phyloP scores from a whole-genome alignment of 2,329 filamentous ascomycete species.

The Xylariaceae sp. region DNA sequence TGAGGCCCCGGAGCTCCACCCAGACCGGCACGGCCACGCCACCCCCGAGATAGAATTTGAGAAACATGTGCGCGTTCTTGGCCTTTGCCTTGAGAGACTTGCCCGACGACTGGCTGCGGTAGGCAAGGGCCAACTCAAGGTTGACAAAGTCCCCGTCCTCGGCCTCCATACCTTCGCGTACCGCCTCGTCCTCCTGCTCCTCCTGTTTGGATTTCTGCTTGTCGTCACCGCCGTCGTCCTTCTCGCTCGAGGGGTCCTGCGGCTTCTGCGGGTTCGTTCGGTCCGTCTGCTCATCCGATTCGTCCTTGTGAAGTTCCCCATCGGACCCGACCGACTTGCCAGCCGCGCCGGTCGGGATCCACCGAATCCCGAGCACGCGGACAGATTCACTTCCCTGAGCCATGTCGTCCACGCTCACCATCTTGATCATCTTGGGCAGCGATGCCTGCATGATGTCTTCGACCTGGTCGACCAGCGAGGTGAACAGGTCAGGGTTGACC shows the following conservation, averaged over 20 bases:
- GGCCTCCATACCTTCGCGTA: constrained; percentile 58
- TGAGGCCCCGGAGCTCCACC: constrained; percentile 65
- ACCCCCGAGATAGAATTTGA: constrained; percentile 61
- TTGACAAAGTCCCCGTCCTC: constrained; percentile 76
- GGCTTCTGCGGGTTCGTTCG: constrained; percentile 34
- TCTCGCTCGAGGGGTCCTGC: constrained; percentile 23
- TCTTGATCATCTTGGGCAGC: constrained; percentile 59
- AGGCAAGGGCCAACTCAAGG: constrained; percentile 67
- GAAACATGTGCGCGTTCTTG: constrained; percentile 64
- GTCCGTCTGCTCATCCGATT: constrained; percentile 37
- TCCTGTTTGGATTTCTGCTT: constrained; percentile 26
- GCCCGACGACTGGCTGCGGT: constrained; percentile 54
- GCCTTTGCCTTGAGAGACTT: constrained; percentile 54
- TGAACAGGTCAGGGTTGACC: constrained; percentile 68
- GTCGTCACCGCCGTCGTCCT: constrained; percentile 22
- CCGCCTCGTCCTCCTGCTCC: constrained; percentile 29
- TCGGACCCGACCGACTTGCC: constrained; percentile 51
- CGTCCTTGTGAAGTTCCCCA: constrained; percentile 44
- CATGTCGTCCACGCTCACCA: constrained; percentile 69
- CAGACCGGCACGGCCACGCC: constrained; percentile 55
- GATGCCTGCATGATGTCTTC: constrained; percentile 78
- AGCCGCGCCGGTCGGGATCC: constrained; percentile 65
- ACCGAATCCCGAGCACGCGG: constrained; percentile 62
- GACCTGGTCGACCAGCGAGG: constrained; percentile 59
- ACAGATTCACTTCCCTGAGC: constrained; percentile 67